Base-by-base conservation (phyloP, 75 land plant species). In the Azolla pinnata region DNA sequence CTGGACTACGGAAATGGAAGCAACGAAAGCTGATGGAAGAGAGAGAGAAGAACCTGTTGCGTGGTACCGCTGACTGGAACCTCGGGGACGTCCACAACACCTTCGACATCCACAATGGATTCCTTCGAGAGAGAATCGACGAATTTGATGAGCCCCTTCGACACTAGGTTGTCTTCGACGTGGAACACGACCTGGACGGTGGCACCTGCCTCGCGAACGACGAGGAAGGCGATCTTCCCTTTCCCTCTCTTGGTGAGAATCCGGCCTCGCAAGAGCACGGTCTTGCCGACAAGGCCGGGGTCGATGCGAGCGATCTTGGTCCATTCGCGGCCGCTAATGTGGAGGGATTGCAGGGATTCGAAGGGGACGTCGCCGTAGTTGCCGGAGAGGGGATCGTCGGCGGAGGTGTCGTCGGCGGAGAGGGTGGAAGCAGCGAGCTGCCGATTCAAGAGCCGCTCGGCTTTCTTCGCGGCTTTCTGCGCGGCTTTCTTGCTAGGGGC, bases 101-200 rank as follows among this genome's bases (percentile, higher is more conserved):
- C 97, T 29, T 80, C 78, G n/a, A 92, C 63, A 27, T 84, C 95
- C 10, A 92, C 74, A 33, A 78, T 67, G 2, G 86, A 81, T 57
- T 92, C 97, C 19, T 79, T 71, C 63, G 77, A 88, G 50, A 92
- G 33, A n/a, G 61, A 33, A 14, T 59, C 66, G 0, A 71, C 86
- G 58, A 47, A 92, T 63, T 78, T 88, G 46, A 92, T 73, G 83
- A 92, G 76, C 58, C 80, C 80, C 44, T 48, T 62, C 54, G 91
- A 83, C 24, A 87, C 89, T 5, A 68, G 29, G 7, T 64, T 77
- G 0, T 66, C 64, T 25, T 47, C 32, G 5, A 72, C 75, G 0
- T 66, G 57, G 28, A 80, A 27, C 2, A 90, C 74, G 48, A 86
- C 82, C 71, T 92, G 97, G 10, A 88, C 89, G 0, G 93, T 92